phyloP scores from a whole-genome alignment of 176 grass and related monocot species.

The Lolium multiflorum region DNA sequence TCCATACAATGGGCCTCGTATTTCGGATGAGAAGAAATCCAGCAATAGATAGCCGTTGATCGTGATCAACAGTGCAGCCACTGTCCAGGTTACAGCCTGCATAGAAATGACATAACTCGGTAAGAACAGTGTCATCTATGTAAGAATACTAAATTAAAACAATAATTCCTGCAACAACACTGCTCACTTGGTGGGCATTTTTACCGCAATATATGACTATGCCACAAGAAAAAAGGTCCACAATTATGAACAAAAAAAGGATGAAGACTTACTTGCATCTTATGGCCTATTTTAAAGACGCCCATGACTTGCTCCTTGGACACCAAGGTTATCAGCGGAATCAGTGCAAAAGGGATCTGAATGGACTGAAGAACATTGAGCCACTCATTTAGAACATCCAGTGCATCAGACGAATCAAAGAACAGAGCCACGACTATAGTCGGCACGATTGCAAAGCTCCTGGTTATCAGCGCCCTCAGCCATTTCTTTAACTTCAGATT shows the following conservation, averaged over 20 bases:
- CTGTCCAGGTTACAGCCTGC: constrained; percentile 89
- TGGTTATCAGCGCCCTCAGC: constrained; percentile 84
- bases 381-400: constrained; percentile 97
- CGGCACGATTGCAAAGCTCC: constrained; percentile 92
- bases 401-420: constrained; percentile 77
- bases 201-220: neutral
- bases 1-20: constrained; percentile 58
- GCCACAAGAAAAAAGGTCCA: neutral
- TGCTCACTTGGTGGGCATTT: neutral
- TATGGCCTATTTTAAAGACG: constrained; percentile 80
- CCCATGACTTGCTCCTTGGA: constrained; percentile 95
- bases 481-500: constrained; percentile 95
- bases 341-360: constrained; percentile 96
- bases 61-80: constrained; percentile 76
- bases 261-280: constrained; percentile 63
- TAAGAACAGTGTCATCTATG: neutral
- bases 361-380: constrained; percentile 95
- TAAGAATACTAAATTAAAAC: neutral
- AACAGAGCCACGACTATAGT: constrained; percentile 90
- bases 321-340: constrained; percentile 89
- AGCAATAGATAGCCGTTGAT: constrained; percentile 92
- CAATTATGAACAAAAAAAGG: neutral
- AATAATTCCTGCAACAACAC: neutral
- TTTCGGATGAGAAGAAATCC: constrained; percentile 90
- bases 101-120: neutral